Evolutionary conservation across 176 grass and related monocot genomes (phyloP), one percentile per base, ranked within the genome.

Genomic region (Paspalum notatum): DNA sequence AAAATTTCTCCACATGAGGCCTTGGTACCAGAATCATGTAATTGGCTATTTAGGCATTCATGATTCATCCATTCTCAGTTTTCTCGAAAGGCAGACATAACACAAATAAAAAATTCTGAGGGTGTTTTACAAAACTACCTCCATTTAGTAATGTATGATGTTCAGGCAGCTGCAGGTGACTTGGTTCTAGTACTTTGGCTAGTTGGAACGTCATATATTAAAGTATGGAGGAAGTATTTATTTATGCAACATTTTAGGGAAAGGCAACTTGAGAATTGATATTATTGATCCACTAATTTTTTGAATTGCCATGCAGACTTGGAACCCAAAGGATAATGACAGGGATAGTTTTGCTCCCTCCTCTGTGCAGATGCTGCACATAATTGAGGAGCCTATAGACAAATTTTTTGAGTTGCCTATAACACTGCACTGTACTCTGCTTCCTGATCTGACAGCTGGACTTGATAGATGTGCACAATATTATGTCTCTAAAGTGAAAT

Each of bases 401-500:
- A 81, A 88, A 10, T 98, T 86, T 87, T 91, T 95, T 71, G 49
- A 82, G 67, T 48, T 98, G 58, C 90, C 88, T 22, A 91, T 98
- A 91, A 52, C 86, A 77, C 82, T 86, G 82, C 86, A 91, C 66
- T 69, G 73, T 82, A 87, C 70, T 55, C 72, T 91, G 79, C 72
- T 95, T 83, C 68, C 95, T 74, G 90, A 98, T 82, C 85, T 95
- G 40, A 71, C 72, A 64, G 32, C 86, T 62, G 95, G 84, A 70
- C 77, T 95, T 3, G 92, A 95, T 76, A 82, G 58, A 80, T 93
- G 84, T 80, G 42, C 95, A 62, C 88, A 89, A 54, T 66, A 89
- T 68, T 95, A 95, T 82, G 75, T 82, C 47, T 85, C 86, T 25
- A 95, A 91, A 81, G 83, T 77, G 60, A 98, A 95, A 86, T 84